phyloP scores from a whole-genome alignment of 2,329 filamentous ascomycete species.

The Trichoderma brevicompactum region DNA sequence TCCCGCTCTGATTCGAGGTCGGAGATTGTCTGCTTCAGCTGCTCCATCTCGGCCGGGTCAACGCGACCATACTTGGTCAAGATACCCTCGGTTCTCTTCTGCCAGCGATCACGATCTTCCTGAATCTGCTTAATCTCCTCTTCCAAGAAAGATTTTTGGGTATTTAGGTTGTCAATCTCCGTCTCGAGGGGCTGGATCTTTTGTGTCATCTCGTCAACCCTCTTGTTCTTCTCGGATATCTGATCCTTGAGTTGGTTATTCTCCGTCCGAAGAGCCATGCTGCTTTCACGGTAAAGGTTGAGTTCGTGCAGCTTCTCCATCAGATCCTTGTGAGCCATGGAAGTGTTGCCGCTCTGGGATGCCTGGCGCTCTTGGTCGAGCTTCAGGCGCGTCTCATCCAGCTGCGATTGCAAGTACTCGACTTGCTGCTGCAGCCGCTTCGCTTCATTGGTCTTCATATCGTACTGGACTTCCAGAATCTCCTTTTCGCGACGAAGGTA shows the following conservation, averaged over 20 bases:
- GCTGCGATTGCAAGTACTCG: constrained; percentile 81
- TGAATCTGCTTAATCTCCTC: constrained; percentile 88
- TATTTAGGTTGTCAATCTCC: constrained; percentile 80
- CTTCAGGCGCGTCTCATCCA: constrained; percentile 87
- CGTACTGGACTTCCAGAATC: constrained; percentile 94
- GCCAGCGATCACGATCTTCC: constrained; percentile 91
- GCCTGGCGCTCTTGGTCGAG: constrained; percentile 86
- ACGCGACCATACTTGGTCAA: constrained; percentile 94
- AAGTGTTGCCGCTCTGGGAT: constrained; percentile 72
- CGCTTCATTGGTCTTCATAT: constrained; percentile 83
- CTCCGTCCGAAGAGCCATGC: constrained; percentile 85
- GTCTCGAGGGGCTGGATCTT: constrained; percentile 83
- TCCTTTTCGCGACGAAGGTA: constrained; percentile 96
- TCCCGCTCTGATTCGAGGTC: constrained; percentile 69
- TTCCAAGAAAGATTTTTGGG: constrained; percentile 77
- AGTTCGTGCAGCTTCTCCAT: constrained; percentile 95
- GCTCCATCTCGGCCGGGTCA: constrained; percentile 90
- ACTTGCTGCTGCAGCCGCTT: constrained; percentile 90
- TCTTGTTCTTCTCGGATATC: constrained; percentile 73
- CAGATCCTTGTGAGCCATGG: constrained; percentile 82
- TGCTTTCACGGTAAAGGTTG: constrained; percentile 95
- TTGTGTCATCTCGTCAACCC: constrained; percentile 72
- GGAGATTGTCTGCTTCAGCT: constrained; percentile 77
- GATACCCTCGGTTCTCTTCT: constrained; percentile 94
- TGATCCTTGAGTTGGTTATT: constrained; percentile 77